Evolutionary conservation across 805 yeast species (phyloP).

Genomic region (Saccharomyces mikatae): DNA sequence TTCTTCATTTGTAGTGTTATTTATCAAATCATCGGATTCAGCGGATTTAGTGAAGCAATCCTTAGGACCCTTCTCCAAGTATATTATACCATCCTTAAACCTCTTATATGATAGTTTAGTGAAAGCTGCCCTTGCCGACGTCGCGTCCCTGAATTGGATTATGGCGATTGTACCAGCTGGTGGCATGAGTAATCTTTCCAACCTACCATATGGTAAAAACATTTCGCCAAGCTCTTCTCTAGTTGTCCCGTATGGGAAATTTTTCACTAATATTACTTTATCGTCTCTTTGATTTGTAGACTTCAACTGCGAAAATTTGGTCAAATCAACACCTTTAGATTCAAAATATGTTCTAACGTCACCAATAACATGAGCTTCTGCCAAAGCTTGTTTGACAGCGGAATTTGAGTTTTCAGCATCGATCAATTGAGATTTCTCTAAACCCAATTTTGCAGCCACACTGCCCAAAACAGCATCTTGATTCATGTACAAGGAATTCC

Average conservation of each 20-base stretch:
- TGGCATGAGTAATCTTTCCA: constrained; percentile 81
- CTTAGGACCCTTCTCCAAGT: constrained; percentile 90
- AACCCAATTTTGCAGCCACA: constrained; percentile 77
- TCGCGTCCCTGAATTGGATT: constrained; percentile 74
- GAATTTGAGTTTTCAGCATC: constrained; percentile 82
- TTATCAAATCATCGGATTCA: constrained; percentile 29
- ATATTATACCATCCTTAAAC: constrained; percentile 77
- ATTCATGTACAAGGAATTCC: constrained; percentile 91
- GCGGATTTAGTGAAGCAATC: constrained; percentile 64
- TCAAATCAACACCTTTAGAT: constrained; percentile 73
- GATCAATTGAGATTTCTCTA: constrained; percentile 71
- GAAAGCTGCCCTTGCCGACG: constrained; percentile 85
- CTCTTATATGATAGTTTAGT: constrained; percentile 79
- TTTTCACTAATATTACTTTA: constrained; percentile 71
- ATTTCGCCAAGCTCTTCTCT: constrained; percentile 73
- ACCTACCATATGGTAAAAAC: constrained; percentile 71
- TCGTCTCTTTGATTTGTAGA: constrained; percentile 58
- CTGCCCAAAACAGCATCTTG: constrained; percentile 87
- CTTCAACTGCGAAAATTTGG: constrained; percentile 49
- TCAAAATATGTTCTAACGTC: constrained; percentile 86
- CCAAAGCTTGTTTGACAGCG: constrained; percentile 94
- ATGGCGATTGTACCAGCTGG: constrained; percentile 95
- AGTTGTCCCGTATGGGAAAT: constrained; percentile 83
- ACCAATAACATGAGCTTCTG: constrained; percentile 92
- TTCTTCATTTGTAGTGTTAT: constrained; percentile 20